Percentiles rank a stretch among this genome's conserved stretches.
phyloP scores from a whole-genome alignment of 2,329 filamentous ascomycete species.

The Pyrenophora graminea region DNA sequence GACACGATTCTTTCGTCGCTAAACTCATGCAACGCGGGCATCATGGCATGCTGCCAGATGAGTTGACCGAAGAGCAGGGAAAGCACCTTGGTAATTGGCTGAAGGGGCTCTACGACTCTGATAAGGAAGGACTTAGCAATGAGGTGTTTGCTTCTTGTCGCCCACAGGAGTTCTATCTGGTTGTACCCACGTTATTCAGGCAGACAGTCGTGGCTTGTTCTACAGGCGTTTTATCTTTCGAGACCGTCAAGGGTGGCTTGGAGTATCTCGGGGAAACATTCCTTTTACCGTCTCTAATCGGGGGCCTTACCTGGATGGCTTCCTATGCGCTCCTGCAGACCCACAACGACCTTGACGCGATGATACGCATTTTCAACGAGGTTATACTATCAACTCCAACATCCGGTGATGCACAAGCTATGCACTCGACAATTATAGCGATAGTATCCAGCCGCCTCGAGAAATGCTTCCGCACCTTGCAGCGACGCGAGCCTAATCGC shows the following conservation, averaged over 20 bases:
- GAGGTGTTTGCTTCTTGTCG: conserved; percentile 81
- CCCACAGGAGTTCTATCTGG: conserved; percentile 79
- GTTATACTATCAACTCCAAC: conserved; percentile 72
- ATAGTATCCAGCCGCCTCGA: conserved; percentile 72
- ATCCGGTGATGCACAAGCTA: conserved; percentile 70
- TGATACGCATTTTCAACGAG: conserved; percentile 73
- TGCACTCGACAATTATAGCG: conserved; percentile 72
- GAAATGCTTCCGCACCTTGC: conserved; percentile 67
- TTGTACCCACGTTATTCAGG: conserved; percentile 76
- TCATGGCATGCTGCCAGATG: conserved; percentile 60
- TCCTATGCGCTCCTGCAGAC: conserved; percentile 71
- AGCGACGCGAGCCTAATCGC: conserved; percentile 67
- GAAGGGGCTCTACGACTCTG: conserved; percentile 70
- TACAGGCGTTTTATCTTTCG: conserved; percentile 67
- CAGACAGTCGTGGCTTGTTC: conserved; percentile 73
- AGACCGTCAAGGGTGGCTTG: conserved; percentile 73
- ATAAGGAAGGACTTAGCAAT: conserved; percentile 73
- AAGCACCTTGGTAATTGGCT: conserved; percentile 75
- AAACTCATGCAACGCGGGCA: conserved; percentile 67
- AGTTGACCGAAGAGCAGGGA: conserved; percentile 68
- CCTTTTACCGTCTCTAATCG: conserved; percentile 75
- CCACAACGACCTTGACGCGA: conserved; percentile 65
- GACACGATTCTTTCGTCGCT: conserved; percentile 68
- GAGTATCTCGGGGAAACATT: conserved; percentile 83
- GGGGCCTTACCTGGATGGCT: conserved; percentile 72